Conservation (phyloP, 805 yeast species). For the Pichia rugopelliculosa region DNA sequence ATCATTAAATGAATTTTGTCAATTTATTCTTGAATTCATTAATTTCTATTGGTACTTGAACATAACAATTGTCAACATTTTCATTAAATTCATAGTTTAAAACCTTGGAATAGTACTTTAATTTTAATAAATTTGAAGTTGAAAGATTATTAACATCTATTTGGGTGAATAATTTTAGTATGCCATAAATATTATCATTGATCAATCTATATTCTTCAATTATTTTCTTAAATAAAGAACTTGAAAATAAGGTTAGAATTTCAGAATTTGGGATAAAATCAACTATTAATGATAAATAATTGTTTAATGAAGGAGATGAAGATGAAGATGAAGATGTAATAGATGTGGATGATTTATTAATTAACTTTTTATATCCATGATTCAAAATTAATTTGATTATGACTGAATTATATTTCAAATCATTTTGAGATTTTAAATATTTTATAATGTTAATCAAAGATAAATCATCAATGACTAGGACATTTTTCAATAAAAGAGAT, state of each 20-base stretch:
- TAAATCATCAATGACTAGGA: conserved; percentile 20
- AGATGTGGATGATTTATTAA: not conserved
- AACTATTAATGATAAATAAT: conserved; percentile 25
- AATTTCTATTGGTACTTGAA: conserved; percentile 27
- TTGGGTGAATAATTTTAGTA: conserved; percentile 23
- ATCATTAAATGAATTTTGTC: not conserved
- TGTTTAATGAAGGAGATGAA: conserved; percentile 16
- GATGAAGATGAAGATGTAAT: not conserved
- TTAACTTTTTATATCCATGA: conserved; percentile 27
- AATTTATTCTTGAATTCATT: conserved; percentile 19
- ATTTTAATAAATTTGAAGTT: conserved; percentile 7
- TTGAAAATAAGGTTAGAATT: conserved; percentile 13
- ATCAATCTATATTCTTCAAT: conserved; percentile 29
- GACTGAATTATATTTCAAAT: conserved; percentile 12
- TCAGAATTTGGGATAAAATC: conserved; percentile 22
- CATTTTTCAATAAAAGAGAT: conserved; percentile 25
- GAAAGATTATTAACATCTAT: not conserved
- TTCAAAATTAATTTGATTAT: conserved; percentile 22
- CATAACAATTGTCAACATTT: conserved; percentile 27
- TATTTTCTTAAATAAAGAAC: conserved; percentile 23
- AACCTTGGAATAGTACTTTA: conserved; percentile 25
- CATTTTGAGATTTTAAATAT: conserved; percentile 18
- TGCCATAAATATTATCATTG: conserved; percentile 30
- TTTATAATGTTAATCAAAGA: conserved; percentile 19
- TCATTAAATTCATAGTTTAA: conserved; percentile 29